phyloP scores from a whole-genome alignment of 2,329 filamentous ascomycete species.

The Stachybotrys elegans region DNA sequence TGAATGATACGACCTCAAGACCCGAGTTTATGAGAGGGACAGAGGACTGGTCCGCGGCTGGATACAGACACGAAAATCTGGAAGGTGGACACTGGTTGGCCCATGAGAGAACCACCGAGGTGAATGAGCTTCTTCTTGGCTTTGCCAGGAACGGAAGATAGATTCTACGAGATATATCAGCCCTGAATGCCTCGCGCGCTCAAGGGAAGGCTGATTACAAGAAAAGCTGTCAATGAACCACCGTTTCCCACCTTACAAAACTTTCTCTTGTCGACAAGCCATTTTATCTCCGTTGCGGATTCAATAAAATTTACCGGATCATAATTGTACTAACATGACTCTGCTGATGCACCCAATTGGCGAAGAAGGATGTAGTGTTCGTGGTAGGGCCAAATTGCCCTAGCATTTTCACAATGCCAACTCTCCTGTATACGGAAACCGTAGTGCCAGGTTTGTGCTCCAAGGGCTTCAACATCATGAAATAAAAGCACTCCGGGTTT shows the following conservation, averaged over 20 bases:
- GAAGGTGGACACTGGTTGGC: constrained; percentile 3
- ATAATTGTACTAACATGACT: neutral
- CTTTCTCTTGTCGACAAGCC: no score
- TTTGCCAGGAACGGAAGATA: no score
- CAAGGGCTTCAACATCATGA: neutral
- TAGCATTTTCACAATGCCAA: neutral
- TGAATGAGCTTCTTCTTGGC: neutral
- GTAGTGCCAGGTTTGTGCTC: neutral
- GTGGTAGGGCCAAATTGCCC: neutral
- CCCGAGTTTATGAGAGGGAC: neutral
- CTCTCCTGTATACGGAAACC: neutral
- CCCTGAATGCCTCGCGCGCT: no score
- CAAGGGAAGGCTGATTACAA: no score
- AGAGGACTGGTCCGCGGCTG: neutral
- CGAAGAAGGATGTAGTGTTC: neutral
- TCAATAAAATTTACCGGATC: neutral
- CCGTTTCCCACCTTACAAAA: no score
- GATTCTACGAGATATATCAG: no score
- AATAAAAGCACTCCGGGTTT: neutral
- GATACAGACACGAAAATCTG: neutral
- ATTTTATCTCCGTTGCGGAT: no score
- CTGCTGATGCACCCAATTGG: neutral
- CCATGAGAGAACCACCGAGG: neutral
- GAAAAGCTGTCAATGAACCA: no score
- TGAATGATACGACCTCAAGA: neutral